These are phyloP conservation scores for Cupressus sempervirens DNA, from an alignment of 75 land plant species.

Conservation along the genomic window DNA sequence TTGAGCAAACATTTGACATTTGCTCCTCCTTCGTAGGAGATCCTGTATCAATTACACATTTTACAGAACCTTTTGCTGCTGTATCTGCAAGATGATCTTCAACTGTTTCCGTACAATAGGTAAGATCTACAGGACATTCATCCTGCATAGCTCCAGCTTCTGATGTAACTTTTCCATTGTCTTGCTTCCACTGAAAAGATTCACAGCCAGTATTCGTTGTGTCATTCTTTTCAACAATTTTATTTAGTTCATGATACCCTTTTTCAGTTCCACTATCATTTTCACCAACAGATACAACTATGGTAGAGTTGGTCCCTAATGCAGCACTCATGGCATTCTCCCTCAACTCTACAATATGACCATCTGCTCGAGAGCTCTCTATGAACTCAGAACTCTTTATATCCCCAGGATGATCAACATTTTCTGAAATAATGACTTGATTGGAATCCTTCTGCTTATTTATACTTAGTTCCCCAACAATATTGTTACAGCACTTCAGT, in stretches of 20 bases:
- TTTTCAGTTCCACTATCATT: conserved; percentile 14
- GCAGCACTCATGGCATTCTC: conserved; percentile 10
- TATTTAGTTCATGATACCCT: conserved; percentile 8
- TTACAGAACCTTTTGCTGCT: conserved; percentile 19
- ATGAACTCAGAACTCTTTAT: not conserved
- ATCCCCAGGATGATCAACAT: not conserved
- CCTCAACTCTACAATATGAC: not conserved
- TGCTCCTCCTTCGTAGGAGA: conserved; percentile 25
- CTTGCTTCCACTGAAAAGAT: conserved; percentile 45
- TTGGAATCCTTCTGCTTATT: not conserved
- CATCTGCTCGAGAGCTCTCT: not conserved
- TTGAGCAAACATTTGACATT: conserved; percentile 50
- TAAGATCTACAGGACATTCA: conserved; percentile 13
- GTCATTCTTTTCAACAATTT: conserved; percentile 3
- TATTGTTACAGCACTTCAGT: not conserved
- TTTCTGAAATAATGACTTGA: conserved; percentile 1
- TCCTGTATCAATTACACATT: conserved; percentile 6
- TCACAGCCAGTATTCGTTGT: conserved; percentile 14
- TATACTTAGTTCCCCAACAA: not conserved
- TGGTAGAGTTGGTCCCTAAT: conserved; percentile 12
- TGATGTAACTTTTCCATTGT: conserved; percentile 20
- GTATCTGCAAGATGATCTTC: conserved; percentile 28
- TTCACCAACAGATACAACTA: conserved; percentile 17
- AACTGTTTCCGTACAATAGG: conserved; percentile 5
- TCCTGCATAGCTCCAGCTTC: conserved; percentile 5